phyloP scores from a whole-genome alignment of 768 basidiomycete genomes.

The Asterophora lycoperdoides region DNA sequence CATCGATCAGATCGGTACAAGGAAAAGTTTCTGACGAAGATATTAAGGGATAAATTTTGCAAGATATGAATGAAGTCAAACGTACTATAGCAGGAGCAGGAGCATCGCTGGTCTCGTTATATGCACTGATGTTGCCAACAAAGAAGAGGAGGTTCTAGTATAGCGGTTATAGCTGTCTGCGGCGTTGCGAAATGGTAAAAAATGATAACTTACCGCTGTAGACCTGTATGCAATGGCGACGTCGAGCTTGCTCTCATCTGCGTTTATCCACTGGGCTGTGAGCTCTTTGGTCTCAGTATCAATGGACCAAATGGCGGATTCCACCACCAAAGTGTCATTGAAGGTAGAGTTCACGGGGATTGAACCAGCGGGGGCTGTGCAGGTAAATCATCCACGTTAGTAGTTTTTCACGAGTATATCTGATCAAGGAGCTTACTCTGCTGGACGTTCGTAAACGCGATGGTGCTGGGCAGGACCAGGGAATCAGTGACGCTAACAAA shows the following conservation, averaged over 20 bases:
- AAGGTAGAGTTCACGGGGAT: conserved; percentile 24
- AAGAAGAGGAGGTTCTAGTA: conserved; percentile 38
- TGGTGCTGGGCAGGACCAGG: conserved; percentile 19
- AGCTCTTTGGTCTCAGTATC: conserved; percentile 35
- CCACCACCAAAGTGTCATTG: conserved; percentile 20
- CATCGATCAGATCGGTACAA: conserved; percentile 6
- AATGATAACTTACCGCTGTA: conserved; percentile 21
- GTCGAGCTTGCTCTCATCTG: conserved; percentile 33
- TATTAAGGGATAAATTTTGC: background rate
- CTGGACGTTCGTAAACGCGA: conserved; percentile 34
- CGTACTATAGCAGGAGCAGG: conserved; percentile 34
- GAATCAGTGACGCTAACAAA: background rate
- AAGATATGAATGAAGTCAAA: conserved; percentile 4
- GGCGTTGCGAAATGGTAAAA: background rate
- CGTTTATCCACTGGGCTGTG: conserved; percentile 46
- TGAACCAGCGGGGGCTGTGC: conserved; percentile 29
- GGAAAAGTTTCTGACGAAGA: conserved; percentile 15
- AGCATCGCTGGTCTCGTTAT: conserved; percentile 29
- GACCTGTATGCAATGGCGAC: conserved; percentile 39
- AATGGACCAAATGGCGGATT: conserved; percentile 47
- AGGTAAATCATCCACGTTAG: background rate
- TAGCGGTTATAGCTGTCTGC: background rate
- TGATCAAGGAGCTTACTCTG: conserved; percentile 26
- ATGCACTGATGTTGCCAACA: conserved; percentile 37
- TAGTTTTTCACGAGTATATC: background rate